These are phyloP conservation scores for Amanita phalloides DNA, from an alignment of 768 basidiomycete genomes.

Conservation along the genomic window DNA sequence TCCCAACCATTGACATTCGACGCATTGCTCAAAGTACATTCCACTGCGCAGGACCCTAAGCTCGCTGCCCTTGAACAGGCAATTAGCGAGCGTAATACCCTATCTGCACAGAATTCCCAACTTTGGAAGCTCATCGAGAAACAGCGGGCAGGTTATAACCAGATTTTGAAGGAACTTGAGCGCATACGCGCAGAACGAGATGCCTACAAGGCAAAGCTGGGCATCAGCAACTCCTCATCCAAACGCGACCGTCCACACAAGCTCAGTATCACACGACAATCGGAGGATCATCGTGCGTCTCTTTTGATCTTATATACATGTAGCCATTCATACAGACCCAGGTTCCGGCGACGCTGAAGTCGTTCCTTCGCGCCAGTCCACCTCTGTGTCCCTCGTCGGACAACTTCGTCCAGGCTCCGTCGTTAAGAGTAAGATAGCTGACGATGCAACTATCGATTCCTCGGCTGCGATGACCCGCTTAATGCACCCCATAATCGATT, in stretches of 20 bases:
- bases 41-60: constrained; percentile 40
- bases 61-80: constrained; percentile 67
- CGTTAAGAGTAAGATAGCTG: neutral
- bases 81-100: constrained; percentile 69
- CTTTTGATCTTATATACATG: neutral
- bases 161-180: constrained; percentile 77
- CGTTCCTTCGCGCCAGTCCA: constrained; percentile 5
- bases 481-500: neutral
- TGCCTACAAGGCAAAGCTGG: constrained; percentile 39
- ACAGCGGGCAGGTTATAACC: constrained; percentile 71
- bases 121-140: constrained; percentile 96
- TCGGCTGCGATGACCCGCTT: neutral
- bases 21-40: constrained; percentile 43
- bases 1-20: constrained; percentile 32
- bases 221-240: neutral
- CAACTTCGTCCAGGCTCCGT: neutral
- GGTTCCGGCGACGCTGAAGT: neutral
- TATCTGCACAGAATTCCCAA: constrained; percentile 78
- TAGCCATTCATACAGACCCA: neutral
- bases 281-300: constrained; percentile 1
- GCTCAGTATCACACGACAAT: neutral
- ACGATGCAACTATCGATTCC: neutral
- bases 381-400: neutral
- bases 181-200: constrained; percentile 78
- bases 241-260: constrained; percentile 2